Evolutionary conservation across 2,329 filamentous ascomycete genomes (phyloP).

Genomic region (Colletotrichum paranaense): DNA sequence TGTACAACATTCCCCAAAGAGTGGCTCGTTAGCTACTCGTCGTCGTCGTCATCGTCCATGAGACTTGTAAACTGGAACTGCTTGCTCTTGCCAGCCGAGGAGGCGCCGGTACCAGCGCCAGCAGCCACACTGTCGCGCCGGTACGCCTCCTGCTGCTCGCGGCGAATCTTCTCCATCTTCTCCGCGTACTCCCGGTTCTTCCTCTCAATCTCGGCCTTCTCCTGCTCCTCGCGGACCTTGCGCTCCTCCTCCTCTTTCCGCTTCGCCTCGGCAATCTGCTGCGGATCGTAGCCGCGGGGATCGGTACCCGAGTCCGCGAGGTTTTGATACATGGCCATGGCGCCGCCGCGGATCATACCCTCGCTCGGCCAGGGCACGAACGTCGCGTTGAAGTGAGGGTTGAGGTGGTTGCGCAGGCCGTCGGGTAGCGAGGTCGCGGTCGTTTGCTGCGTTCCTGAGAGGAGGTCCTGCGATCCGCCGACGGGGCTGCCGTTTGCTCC

Average conservation of each 20-base stretch:
- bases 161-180: constrained; percentile 52
- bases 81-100: constrained; percentile 53
- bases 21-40: constrained; percentile 40
- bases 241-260: constrained; percentile 61
- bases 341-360: constrained; percentile 75
- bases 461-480: constrained; percentile 38
- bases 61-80: constrained; percentile 68
- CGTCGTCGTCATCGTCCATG: constrained; percentile 64
- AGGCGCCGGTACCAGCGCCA: constrained; percentile 34
- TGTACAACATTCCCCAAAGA: background rate
- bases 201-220: constrained; percentile 57
- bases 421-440: constrained; percentile 58
- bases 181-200: constrained; percentile 53
- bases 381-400: constrained; percentile 65
- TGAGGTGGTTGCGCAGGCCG: constrained; percentile 60
- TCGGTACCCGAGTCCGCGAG: constrained; percentile 72
- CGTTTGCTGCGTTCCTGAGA: constrained; percentile 46
- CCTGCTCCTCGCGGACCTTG: constrained; percentile 47
- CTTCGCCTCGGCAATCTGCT: constrained; percentile 63
- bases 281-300: constrained; percentile 69
- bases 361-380: constrained; percentile 85
- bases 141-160: constrained; percentile 52
- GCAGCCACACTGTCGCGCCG: constrained; percentile 38
- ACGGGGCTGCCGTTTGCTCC: constrained; percentile 23
- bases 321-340: constrained; percentile 72